These are phyloP conservation scores for Skeletonema grethae DNA, from an alignment of 108 stramenopile genomes.

Conservation along the genomic window DNA sequence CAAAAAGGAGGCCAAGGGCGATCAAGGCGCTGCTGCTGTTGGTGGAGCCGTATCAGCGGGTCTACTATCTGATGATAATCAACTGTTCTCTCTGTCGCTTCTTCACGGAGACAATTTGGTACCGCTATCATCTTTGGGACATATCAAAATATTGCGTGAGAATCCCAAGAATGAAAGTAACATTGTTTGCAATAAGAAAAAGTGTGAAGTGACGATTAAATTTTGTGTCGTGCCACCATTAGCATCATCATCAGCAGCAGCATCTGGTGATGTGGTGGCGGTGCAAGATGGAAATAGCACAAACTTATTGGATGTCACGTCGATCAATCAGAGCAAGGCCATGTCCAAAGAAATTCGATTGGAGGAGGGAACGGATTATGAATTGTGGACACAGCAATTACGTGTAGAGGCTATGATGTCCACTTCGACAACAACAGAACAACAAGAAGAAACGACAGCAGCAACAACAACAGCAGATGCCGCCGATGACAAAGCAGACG, in stretches of 20 bases:
- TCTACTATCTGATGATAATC: neutral
- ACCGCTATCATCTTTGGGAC: constrained; percentile 25
- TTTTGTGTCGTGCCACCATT: constrained; percentile 59
- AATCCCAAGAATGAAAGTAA: constrained; percentile 31
- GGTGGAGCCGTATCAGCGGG: constrained; percentile 7
- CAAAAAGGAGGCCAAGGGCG: neutral
- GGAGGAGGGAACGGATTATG: constrained; percentile 46
- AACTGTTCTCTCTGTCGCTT: constrained; percentile 39
- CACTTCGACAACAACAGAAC: constrained; percentile 9
- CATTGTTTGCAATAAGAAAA: constrained; percentile 63
- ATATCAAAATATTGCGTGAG: constrained; percentile 27
- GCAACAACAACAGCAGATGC: neutral
- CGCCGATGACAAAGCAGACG: constrained; percentile 50
- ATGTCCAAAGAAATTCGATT: constrained; percentile 44
- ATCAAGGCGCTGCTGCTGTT: neutral
- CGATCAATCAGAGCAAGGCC: neutral
- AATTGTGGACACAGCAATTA: constrained; percentile 22
- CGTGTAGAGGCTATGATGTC: neutral
- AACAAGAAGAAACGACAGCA: constrained; percentile 8
- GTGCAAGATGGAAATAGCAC: neutral
- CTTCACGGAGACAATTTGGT: constrained; percentile 45
- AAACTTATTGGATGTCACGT: constrained; percentile 1
- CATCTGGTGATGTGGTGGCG: neutral
- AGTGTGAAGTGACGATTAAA: constrained; percentile 66
- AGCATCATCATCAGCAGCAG: no score